Evolutionary conservation across 2,329 filamentous ascomycete species (phyloP), one percentile per base, ranked within the genome.

Genomic region (Xylariaceae sp.): DNA sequence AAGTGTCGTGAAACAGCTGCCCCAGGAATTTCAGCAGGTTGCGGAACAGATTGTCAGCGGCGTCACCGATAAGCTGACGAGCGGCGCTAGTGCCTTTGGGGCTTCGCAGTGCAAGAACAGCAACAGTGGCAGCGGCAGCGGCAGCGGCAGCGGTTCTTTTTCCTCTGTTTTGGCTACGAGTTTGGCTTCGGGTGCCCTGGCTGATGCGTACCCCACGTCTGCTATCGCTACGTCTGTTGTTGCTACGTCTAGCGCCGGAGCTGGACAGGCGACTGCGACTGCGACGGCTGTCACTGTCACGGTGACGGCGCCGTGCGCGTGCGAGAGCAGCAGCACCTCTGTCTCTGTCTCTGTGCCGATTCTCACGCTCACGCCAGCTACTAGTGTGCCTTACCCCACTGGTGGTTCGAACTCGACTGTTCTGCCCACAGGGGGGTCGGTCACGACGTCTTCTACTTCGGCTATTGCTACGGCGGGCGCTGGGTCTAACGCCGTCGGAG

Each of bases 381-480:
- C 11, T n/a, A 54, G 26, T 5, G 24, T 49, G 3, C 44, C 48
- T 28, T 56, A 37, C 46, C 53, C 56, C 29, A 59, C 47, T 2
- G 47, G n/a, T n/a, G n/a, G 56, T 33, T 29, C 53, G 5, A 68
- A 68, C 62, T 51, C 60, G 14, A 69, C 65, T 16, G 37, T 59
- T 23, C 34, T 53, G 16, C 51, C 58, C 14, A 66, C 62, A 14
- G 65, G 65, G 16, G 43, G 3, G 6, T 31, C 48, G 1, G 3
- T 43, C 2, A 39, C 60, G 1, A 56, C 65, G 0, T 40, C 64
- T 2, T 43, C 53, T 8, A n/a, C 54, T 1, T 45, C 63, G 4
- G 40, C 46, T 3, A 56, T 68, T 41, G 48, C 58, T 14, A 69
- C 66, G 1, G 67, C 56, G 11, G 66, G 56, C 12, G 65, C 62